Evolutionary conservation across 495 filamentous ascomycete genomes (phyloP), one percentile per base, ranked within the genome.

Genomic region (Venustampulla echinocandica): DNA sequence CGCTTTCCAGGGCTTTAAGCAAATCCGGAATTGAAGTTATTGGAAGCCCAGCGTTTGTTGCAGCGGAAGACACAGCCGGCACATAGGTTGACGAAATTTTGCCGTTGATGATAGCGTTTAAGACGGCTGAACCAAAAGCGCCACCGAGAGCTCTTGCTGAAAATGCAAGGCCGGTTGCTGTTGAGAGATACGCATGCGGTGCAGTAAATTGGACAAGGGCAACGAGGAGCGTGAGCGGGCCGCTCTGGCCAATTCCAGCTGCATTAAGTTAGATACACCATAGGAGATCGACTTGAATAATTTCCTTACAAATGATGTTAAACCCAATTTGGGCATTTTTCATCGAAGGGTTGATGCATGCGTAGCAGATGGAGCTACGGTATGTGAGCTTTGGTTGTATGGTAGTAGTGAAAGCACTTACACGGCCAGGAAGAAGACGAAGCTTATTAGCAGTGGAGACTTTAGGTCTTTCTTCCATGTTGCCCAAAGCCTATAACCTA

Each of bases 151-250:
- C 73, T 23, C 71, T 56, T 9, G 73, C 71, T 5, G 69, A 73
- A 61, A 76, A 75, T 11, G 67, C 70, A 0, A 77, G 64, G 2
- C 73, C 74, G 1, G 74, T 76, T 0, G 74, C 71, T 1, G 72
- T 77, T 5, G 67, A 70, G 18, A 77, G 64, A 52, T 67, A 75
- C 6, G 70, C 68, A 46, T 76, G 74, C 1, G 74, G 73, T 0
- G 72, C 64, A 4, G 70, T 75, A 56, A 75, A 74, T 56, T 76
- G 74, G 17, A 77, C 62, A 40, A 65, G 61, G 3, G 73, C 73
- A 2, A 68, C 62, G 6, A 77, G 60, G n/a, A 75, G 62, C 2
- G 69, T 71, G 2, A 74, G 55, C 1, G 70, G 70, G 1, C 69
- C 70, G 20, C 27, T 42, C 50, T 75, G 71, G 2, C 74, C 73